phyloP scores from a whole-genome alignment of 306 rosid species.

The Oxytropis ochrocephala region DNA sequence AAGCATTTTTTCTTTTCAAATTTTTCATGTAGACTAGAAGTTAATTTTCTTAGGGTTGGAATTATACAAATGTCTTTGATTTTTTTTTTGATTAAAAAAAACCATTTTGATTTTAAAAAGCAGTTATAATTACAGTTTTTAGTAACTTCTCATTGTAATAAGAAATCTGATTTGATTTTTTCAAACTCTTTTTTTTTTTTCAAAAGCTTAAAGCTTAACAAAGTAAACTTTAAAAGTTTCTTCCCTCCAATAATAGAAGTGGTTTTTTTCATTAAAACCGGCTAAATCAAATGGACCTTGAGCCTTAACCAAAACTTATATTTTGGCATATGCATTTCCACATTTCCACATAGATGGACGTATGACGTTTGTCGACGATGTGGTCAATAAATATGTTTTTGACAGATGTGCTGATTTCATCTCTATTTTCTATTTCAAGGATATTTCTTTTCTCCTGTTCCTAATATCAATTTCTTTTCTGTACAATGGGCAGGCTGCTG shows the following conservation, averaged over 20 bases:
- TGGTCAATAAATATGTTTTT: not conserved
- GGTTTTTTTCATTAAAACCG: not conserved
- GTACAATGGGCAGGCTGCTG: slow-evolving; percentile 73
- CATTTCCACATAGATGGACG: not conserved
- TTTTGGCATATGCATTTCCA: slow-evolving; percentile 2
- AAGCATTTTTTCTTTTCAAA: not conserved
- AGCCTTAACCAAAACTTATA: slow-evolving; percentile 7
- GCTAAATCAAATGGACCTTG: not conserved
- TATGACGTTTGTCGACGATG: not conserved
- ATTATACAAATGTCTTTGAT: too few species aligned
- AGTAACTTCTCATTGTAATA: not conserved
- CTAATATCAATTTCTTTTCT: slow-evolving; percentile 24
- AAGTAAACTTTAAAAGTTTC: not conserved
- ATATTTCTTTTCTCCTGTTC: slow-evolving; percentile 6
- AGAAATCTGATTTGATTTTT: not conserved
- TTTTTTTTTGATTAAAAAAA: too few species aligned
- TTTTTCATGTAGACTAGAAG: not conserved
- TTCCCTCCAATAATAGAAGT: not conserved
- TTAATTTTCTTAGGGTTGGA: not conserved
- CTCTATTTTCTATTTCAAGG: not conserved
- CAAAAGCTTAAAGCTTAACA: not conserved
- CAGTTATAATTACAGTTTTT: not conserved
- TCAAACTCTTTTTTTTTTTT: not conserved
- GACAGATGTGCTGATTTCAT: slow-evolving; percentile 1
- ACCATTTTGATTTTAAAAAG: too few species aligned